Evolutionary conservation across 2,329 filamentous ascomycete genomes (phyloP).

Genomic region (Westerdykella aurantiaca): DNA sequence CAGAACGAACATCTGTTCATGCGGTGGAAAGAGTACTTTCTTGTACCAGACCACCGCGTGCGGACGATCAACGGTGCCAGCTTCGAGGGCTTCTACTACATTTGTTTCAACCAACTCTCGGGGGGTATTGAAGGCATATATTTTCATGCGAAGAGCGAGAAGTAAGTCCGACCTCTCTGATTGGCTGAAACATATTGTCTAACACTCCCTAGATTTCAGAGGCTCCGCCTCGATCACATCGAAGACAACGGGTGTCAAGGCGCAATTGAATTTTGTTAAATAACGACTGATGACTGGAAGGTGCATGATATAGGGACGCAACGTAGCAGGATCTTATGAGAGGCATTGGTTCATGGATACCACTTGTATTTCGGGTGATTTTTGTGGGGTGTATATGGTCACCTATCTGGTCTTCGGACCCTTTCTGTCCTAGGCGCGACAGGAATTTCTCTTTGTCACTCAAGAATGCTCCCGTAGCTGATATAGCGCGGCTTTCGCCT

Average conservation of each 20-base stretch:
- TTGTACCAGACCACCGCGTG: slow-evolving; percentile 91
- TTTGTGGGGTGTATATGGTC: neutral
- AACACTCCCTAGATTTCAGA: slow-evolving; percentile 65
- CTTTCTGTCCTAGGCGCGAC: neutral
- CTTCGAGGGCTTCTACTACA: slow-evolving; percentile 98
- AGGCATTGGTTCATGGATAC: slow-evolving; percentile 25
- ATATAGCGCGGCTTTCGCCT: no score
- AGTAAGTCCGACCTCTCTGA: slow-evolving; percentile 54
- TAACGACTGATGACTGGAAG: slow-evolving; percentile 24
- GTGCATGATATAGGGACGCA: slow-evolving; percentile 10
- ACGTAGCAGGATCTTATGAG: slow-evolving; percentile 14
- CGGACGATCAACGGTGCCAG: slow-evolving; percentile 88
- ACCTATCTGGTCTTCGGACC: neutral
- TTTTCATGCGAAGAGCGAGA: slow-evolving; percentile 96
- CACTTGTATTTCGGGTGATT: slow-evolving; percentile 6
- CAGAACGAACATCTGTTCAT: slow-evolving; percentile 91
- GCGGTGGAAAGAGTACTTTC: slow-evolving; percentile 98
- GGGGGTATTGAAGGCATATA: slow-evolving; percentile 91
- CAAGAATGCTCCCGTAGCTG: no score
- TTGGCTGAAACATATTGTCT: slow-evolving; percentile 6
- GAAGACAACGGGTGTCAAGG: slow-evolving; percentile 76
- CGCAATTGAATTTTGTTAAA: slow-evolving; percentile 81
- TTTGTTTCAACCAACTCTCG: slow-evolving; percentile 90
- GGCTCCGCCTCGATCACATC: slow-evolving; percentile 84
- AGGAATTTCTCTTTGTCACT: no score